phyloP scores from a whole-genome alignment of 2,329 filamentous ascomycete species.

The Curvularia verruculosa region DNA sequence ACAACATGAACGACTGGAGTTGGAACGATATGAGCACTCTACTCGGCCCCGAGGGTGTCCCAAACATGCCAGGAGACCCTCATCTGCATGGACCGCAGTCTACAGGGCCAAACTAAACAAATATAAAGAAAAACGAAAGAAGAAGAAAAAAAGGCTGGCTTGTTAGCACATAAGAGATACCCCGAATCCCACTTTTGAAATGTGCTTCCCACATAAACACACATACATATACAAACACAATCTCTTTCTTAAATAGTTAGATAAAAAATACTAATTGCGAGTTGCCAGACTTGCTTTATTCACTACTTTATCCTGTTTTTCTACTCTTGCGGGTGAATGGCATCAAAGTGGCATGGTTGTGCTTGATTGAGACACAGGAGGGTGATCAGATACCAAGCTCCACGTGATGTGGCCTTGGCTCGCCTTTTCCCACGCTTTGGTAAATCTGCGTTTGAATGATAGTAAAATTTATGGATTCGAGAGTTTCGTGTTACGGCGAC shows the following conservation, averaged over 20 bases:
- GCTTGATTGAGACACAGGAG: no score
- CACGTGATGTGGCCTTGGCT: no score
- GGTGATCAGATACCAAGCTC: no score
- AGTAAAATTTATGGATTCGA: no score
- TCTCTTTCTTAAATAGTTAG: neutral
- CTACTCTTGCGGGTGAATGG: neutral
- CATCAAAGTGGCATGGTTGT: no score
- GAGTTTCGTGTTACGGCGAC: no score
- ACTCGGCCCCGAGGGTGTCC: slow-evolving; percentile 28
- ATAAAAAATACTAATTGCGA: neutral
- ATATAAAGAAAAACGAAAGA: neutral
- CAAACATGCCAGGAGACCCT: slow-evolving; percentile 15
- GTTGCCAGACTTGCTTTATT: neutral
- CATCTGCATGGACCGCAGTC: slow-evolving; percentile 13
- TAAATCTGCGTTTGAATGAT: no score
- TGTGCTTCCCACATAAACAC: neutral
- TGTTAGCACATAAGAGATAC: slow-evolving; percentile 1
- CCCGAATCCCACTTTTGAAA: neutral
- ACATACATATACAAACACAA: no score
- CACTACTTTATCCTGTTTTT: neutral
- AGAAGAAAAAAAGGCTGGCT: no score
- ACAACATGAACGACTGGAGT: slow-evolving; percentile 46
- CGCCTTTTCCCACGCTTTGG: no score
- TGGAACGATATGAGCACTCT: slow-evolving; percentile 43
- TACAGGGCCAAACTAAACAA: slow-evolving; percentile 8